Percentiles rank a stretch among this genome's conserved stretches.
phyloP scores from a whole-genome alignment of 148 eudicot species.

The Fallopia convolvulus region DNA sequence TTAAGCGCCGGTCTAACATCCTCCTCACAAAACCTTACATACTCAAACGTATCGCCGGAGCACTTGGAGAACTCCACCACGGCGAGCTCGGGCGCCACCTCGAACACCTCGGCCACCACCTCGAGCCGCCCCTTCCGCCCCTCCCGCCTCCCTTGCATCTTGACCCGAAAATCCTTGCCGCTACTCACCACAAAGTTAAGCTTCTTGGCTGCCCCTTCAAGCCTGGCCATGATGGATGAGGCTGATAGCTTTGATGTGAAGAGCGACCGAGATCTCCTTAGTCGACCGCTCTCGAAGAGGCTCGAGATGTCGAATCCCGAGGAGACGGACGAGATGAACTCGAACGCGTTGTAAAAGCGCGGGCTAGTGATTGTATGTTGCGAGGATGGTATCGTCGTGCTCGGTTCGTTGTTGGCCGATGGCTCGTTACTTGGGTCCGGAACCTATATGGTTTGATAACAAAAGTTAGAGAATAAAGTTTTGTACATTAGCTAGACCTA shows the following conservation, averaged over 20 bases:
- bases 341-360: constrained; percentile 70
- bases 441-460: not conserved
- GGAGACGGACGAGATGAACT: constrained; percentile 81
- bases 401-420: not conserved
- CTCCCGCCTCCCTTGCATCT: constrained; percentile 45
- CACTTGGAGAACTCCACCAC: constrained; percentile 79
- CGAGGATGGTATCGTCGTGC: not conserved
- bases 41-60: constrained; percentile 82
- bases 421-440: not conserved
- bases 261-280: constrained; percentile 33
- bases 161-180: constrained; percentile 43
- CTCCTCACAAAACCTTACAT: constrained; percentile 66
- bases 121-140: constrained; percentile 64
- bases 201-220: constrained; percentile 41
- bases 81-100: constrained; percentile 82
- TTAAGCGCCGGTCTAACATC: constrained; percentile 65
- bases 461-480: not conserved
- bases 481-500: not conserved
- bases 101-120: constrained; percentile 69
- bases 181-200: constrained; percentile 31
- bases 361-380: constrained; percentile 22
- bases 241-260: constrained; percentile 63
- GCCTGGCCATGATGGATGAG: constrained; percentile 29
- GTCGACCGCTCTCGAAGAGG: constrained; percentile 44
- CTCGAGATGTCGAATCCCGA: constrained; percentile 79